Evolutionary conservation across 345 rosid genomes (phyloP).

Genomic region (Salix exigua): DNA sequence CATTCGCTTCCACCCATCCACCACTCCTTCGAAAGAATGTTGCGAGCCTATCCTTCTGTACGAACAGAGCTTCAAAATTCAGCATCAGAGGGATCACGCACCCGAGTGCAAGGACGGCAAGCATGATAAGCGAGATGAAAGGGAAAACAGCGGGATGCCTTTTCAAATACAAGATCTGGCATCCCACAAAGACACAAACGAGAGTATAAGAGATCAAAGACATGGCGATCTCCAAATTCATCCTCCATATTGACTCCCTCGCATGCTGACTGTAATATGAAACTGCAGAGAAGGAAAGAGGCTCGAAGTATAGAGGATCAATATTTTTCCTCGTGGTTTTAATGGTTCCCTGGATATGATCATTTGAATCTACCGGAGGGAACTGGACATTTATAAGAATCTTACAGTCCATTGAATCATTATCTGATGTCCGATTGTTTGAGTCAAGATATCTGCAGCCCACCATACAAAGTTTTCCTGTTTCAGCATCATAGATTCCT

Average conservation of each 20-base stretch:
- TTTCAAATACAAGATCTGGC: slow-evolving; percentile 20
- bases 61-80: slow-evolving; percentile 26
- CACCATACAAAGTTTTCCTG: slow-evolving; percentile 26
- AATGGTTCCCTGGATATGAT: slow-evolving; percentile 9
- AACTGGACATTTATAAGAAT: slow-evolving; percentile 14
- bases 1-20: slow-evolving; percentile 19
- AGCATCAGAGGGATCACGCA: slow-evolving; percentile 25
- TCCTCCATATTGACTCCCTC: slow-evolving; percentile 11
- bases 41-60: background rate
- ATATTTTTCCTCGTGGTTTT: background rate
- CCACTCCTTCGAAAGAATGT: background rate
- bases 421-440: background rate
- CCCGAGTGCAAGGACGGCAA: slow-evolving; percentile 13
- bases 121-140: slow-evolving; percentile 26
- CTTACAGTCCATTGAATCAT: slow-evolving; percentile 15
- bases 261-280: background rate
- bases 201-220: slow-evolving; percentile 18
- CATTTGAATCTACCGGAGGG: slow-evolving; percentile 17
- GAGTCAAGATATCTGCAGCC: slow-evolving; percentile 14
- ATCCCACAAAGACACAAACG: slow-evolving; percentile 14
- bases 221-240: slow-evolving; percentile 25
- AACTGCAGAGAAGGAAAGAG: slow-evolving; percentile 13
- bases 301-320: slow-evolving; percentile 4
- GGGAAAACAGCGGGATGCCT: slow-evolving; percentile 8
- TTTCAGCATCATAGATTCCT: slow-evolving; percentile 27